A percentile compares a stretch with the other conserved stretches of the same genome.
Conservation (phyloP, 345 rosid species). For the Bruguiera parviflora region DNA sequence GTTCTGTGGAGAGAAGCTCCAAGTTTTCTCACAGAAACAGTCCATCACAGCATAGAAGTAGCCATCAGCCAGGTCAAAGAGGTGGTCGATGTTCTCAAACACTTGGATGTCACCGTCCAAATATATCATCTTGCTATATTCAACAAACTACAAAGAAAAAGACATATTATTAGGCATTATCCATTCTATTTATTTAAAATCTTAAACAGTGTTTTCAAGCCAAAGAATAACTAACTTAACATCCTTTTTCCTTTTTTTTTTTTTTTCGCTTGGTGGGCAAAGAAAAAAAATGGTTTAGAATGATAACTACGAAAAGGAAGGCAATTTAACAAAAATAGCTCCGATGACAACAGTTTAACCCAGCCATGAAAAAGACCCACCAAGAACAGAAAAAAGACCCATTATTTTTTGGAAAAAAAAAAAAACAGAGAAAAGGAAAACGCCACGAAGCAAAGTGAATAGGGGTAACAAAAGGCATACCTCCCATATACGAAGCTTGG, state of each 20-base stretch:
- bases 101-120: slow-evolving; percentile 85
- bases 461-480: slow-evolving; percentile 30
- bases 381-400: too few relatives aligned
- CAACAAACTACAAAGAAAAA: slow-evolving; percentile 48
- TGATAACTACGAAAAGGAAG: too few relatives aligned
- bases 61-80: slow-evolving; percentile 58
- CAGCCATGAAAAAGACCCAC: too few relatives aligned
- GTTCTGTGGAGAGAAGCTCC: slow-evolving; percentile 61
- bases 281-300: too few relatives aligned
- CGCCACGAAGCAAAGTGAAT: background rate
- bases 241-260: too few relatives aligned
- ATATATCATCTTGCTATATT: slow-evolving; percentile 68
- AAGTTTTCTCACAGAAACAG: slow-evolving; percentile 74
- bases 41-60: slow-evolving; percentile 72
- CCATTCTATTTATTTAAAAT: too few relatives aligned
- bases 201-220: too few relatives aligned
- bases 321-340: too few relatives aligned
- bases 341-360: too few relatives aligned
- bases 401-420: too few relatives aligned
- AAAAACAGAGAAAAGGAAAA: background rate
- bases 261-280: too few relatives aligned
- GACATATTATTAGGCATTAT: too few relatives aligned
- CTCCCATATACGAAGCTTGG: slow-evolving; percentile 84
- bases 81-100: slow-evolving; percentile 63
- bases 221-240: background rate